A percentile compares a stretch with the other conserved stretches of the same genome.
phyloP scores from a whole-genome alignment of 1,284 basidiomycete genomes.

The Heterobasidion occidentale region DNA sequence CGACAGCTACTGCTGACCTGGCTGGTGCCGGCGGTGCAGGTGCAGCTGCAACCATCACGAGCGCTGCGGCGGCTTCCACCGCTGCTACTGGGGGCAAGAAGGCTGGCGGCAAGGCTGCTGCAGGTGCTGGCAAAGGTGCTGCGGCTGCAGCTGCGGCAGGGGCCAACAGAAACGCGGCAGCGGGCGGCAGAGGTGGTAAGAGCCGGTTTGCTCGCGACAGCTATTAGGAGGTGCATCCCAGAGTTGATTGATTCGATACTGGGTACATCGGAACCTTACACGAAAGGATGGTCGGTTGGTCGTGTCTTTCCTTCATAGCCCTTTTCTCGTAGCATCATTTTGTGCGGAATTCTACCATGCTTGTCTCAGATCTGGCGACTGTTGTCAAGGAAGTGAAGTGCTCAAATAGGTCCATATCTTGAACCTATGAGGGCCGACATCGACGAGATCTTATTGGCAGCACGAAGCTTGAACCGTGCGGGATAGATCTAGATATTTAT shows the following conservation, averaged over 20 bases:
- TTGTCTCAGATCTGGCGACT: not conserved
- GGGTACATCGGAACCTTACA: not conserved
- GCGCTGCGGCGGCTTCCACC: not conserved
- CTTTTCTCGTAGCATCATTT: not conserved
- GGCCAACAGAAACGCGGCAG: not conserved
- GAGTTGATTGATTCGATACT: not conserved
- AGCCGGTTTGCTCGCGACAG: not conserved
- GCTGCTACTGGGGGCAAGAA: not conserved
- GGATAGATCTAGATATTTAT: no score
- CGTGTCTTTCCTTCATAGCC: not conserved
- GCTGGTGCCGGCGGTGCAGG: no score
- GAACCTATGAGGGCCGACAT: no score
- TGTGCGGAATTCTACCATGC: not conserved
- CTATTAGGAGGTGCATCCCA: not conserved
- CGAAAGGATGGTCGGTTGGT: not conserved
- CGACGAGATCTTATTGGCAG: no score
- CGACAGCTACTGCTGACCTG: not conserved
- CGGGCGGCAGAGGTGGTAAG: not conserved
- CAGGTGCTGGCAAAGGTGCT: not conserved
- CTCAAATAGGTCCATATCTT: no score
- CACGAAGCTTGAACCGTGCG: no score
- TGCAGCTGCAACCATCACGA: not conserved
- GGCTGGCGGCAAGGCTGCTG: not conserved
- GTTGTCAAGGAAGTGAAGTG: no score
- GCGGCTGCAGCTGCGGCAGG: no score